Percentiles rank a stretch among this genome's conserved stretches.
Evolutionary conservation across 495 filamentous ascomycete species (phyloP).

Genomic region (Talaromyces borbonicus): DNA sequence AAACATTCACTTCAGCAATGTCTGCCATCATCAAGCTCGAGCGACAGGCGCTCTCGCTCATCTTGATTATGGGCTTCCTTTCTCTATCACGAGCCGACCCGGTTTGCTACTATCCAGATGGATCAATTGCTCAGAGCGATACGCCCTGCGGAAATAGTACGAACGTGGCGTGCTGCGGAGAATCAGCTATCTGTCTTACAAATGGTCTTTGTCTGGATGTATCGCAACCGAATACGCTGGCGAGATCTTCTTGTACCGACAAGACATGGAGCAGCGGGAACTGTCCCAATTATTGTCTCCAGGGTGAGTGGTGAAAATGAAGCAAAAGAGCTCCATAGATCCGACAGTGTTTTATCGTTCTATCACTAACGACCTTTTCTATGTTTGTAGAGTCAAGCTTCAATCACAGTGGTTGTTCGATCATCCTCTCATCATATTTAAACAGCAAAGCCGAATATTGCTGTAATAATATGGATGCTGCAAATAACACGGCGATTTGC

Average conservation of each 20-base stretch:
- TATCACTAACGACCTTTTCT: background rate
- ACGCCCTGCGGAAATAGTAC: slow-evolving; percentile 32
- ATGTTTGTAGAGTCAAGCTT: slow-evolving; percentile 8
- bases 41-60: background rate
- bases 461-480: slow-evolving; percentile 17
- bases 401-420: slow-evolving; percentile 15
- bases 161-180: slow-evolving; percentile 62
- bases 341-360: too few relatives aligned
- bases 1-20: too few relatives aligned
- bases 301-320: background rate
- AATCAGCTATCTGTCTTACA: slow-evolving; percentile 58
- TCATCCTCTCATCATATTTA: slow-evolving; percentile 15
- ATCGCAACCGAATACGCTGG: slow-evolving; percentile 14
- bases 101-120: slow-evolving; percentile 21
- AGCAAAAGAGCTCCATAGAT: too few relatives aligned
- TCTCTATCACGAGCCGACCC: background rate
- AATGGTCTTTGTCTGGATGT: slow-evolving; percentile 21
- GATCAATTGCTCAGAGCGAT: slow-evolving; percentile 8
- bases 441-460: slow-evolving; percentile 19
- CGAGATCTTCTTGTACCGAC: slow-evolving; percentile 19
- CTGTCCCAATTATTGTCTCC: slow-evolving; percentile 12
- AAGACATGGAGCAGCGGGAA: slow-evolving; percentile 13
- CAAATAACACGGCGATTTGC: slow-evolving; percentile 13
- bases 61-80: background rate
- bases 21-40: background rate